A percentile compares a stretch with the other conserved stretches of the same genome.
These are phyloP conservation scores for Calocybe gambosa DNA, from an alignment of 1,284 basidiomycete genomes.

Conservation along the genomic window DNA sequence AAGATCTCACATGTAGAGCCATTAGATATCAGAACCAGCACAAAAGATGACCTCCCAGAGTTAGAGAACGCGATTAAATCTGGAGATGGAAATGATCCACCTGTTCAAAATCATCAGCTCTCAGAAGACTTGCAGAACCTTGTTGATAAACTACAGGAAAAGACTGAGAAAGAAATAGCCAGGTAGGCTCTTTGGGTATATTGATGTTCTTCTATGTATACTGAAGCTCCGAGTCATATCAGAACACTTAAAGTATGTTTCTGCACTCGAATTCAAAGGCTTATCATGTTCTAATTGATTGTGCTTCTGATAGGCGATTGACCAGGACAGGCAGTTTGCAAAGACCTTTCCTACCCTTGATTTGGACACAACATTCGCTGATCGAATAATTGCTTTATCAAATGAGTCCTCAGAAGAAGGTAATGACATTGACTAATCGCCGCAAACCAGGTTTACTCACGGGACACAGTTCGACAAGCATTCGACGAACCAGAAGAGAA, in stretches of 20 bases:
- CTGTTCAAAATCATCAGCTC: constrained; percentile 25
- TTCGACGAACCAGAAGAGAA: constrained; percentile 66
- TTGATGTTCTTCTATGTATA: not conserved
- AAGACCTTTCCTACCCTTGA: constrained; percentile 61
- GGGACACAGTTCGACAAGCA: constrained; percentile 27
- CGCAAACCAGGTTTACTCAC: constrained; percentile 1
- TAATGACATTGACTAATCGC: constrained; percentile 14
- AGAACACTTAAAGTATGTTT: constrained; percentile 40
- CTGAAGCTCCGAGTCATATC: not conserved
- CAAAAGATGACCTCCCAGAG: constrained; percentile 13
- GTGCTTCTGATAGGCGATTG: constrained; percentile 54
- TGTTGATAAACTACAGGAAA: constrained; percentile 83
- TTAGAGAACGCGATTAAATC: constrained; percentile 6
- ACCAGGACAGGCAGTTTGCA: constrained; percentile 77
- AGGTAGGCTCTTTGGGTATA: constrained; percentile 53
- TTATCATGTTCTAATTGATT: not conserved
- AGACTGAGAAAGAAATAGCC: constrained; percentile 82
- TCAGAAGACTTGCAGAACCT: constrained; percentile 60
- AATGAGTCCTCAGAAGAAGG: constrained; percentile 35
- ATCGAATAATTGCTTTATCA: constrained; percentile 55
- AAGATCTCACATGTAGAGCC: constrained; percentile 47
- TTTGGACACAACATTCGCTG: constrained; percentile 53
- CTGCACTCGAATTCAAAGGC: not conserved
- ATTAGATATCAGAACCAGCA: constrained; percentile 16
- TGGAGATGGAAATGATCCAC: constrained; percentile 11